Conservation (phyloP, 2,329 filamentous ascomycete genomes). For the Ophiostoma ips region DNA sequence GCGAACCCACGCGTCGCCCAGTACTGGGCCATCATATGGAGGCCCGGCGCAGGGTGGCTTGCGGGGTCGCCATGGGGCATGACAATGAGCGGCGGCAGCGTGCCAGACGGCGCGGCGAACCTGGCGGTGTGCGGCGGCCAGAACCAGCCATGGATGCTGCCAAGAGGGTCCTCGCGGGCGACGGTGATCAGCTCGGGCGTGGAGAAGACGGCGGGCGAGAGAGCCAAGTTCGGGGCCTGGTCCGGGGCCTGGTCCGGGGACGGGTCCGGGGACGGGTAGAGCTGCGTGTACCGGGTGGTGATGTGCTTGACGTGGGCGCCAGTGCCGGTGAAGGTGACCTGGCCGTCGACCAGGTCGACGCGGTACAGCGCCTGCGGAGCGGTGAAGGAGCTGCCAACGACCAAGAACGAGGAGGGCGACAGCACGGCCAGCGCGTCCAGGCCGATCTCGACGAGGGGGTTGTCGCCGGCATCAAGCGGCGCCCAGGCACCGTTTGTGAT, state of each 20-base stretch:
- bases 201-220: conserved; percentile 23
- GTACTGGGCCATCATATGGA: conserved; percentile 29
- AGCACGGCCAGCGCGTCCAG: conserved; percentile 23
- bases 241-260: no score
- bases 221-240: no score
- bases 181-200: conserved; percentile 19
- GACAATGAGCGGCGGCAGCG: conserved; percentile 21
- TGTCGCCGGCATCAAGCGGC: conserved; percentile 20
- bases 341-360: conserved; percentile 18
- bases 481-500: conserved; percentile 20
- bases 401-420: conserved; percentile 23
- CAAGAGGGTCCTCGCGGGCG: conserved; percentile 19
- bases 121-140: conserved; percentile 34
- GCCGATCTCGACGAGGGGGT: conserved; percentile 15
- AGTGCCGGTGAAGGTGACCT: not conserved
- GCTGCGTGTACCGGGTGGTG: conserved; percentile 13
- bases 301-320: not conserved
- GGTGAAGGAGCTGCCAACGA: conserved; percentile 23
- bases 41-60: conserved; percentile 25
- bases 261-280: conserved; percentile 24
- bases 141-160: conserved; percentile 34
- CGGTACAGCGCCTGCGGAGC: conserved; percentile 22
- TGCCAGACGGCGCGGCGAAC: conserved; percentile 20
- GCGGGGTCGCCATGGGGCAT: conserved; percentile 39
- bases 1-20: conserved; percentile 36